A percentile compares a stretch with the other conserved stretches of the same genome.
These are phyloP conservation scores for Ceratocystis harringtonii DNA, from an alignment of 2,329 filamentous ascomycete genomes.

Conservation along the genomic window DNA sequence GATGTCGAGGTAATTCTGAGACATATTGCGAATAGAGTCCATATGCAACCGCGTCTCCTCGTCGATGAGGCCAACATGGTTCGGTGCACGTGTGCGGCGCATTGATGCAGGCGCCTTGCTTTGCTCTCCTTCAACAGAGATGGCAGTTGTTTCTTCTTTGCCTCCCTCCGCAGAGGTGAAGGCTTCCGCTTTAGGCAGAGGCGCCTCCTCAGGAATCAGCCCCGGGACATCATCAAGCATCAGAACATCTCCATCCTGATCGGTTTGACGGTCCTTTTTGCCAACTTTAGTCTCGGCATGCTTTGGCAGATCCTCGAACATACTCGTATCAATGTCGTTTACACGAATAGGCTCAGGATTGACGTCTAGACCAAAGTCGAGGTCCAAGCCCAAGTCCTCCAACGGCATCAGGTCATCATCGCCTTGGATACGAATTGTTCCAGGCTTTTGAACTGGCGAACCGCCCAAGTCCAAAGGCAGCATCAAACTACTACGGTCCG, in stretches of 20 bases:
- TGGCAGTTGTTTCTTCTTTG: constrained; percentile 16
- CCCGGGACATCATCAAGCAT: constrained; percentile 24
- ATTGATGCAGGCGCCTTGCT: constrained; percentile 16
- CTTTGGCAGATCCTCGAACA: constrained; percentile 3
- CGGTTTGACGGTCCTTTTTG: neutral
- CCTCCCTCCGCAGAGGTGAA: constrained; percentile 21
- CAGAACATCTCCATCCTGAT: constrained; percentile 19
- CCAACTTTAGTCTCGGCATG: neutral
- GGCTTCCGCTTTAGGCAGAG: constrained; percentile 27
- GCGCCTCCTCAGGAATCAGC: constrained; percentile 27
- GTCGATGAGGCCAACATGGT: constrained; percentile 24
- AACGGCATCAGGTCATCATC: constrained; percentile 14
- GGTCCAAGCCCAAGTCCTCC: constrained; percentile 18
- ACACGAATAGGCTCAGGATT: neutral
- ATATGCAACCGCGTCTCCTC: constrained; percentile 20
- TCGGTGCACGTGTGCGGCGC: constrained; percentile 21
- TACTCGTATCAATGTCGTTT: constrained; percentile 1
- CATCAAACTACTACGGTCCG: constrained; percentile 11
- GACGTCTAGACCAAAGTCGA: constrained; percentile 13
- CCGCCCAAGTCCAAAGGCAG: neutral
- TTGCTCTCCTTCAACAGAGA: constrained; percentile 16
- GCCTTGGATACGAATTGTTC: constrained; percentile 15
- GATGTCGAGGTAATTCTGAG: constrained; percentile 34
- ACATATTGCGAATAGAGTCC: constrained; percentile 22
- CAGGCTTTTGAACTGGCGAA: constrained; percentile 3